phyloP scores from a whole-genome alignment of 768 basidiomycete species.

The Hemileccinum rubropunctum region DNA sequence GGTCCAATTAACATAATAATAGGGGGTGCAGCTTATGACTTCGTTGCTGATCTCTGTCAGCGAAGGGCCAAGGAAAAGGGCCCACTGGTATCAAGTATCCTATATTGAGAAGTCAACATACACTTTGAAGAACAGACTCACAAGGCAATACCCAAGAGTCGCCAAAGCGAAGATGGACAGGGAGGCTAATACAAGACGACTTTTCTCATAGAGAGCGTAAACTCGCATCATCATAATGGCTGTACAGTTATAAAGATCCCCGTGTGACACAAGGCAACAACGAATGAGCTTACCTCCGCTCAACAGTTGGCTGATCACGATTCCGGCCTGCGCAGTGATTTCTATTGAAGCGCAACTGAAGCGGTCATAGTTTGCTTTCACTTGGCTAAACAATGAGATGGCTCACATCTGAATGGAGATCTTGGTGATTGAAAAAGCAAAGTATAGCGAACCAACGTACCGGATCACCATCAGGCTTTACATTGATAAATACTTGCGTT shows the following conservation, averaged over 20 bases:
- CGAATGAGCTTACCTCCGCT: constrained; percentile 2
- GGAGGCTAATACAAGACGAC: constrained; percentile 1
- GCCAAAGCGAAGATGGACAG: neutral
- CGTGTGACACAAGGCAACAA: neutral
- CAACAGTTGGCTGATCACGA: constrained; percentile 10
- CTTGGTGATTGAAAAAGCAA: neutral
- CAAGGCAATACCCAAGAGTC: constrained; percentile 1
- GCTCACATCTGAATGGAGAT: constrained; percentile 12
- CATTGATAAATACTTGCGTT: constrained; percentile 33
- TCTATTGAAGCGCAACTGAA: constrained; percentile 2
- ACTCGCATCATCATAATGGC: constrained; percentile 21
- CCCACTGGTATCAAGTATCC: constrained; percentile 7
- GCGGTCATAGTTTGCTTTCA: neutral
- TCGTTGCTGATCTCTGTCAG: too few species aligned
- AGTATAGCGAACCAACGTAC: neutral
- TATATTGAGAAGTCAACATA: neutral
- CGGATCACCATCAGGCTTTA: neutral
- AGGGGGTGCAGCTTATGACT: neutral
- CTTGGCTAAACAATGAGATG: neutral
- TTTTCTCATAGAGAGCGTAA: constrained; percentile 17
- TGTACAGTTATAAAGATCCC: neutral
- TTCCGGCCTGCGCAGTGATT: neutral
- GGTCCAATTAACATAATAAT: neutral
- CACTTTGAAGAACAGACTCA: neutral
- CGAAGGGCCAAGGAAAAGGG: neutral